A percentile compares a stretch with the other conserved stretches of the same genome.
Conservation (phyloP, 345 rosid genomes). For the Stellera chamaejasme region DNA sequence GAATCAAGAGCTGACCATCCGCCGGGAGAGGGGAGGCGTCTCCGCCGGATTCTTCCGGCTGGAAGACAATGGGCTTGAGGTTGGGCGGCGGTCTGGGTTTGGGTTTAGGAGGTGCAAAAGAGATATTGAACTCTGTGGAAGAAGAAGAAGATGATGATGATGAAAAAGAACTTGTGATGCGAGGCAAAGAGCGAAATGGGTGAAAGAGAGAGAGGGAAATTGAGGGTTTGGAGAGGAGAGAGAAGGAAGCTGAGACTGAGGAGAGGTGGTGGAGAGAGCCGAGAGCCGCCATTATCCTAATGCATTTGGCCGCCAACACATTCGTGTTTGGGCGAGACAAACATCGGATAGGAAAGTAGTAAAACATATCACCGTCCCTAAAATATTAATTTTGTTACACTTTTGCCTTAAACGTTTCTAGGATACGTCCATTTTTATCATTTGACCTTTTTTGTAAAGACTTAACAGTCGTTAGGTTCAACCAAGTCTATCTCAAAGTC, state of each 20-base stretch:
- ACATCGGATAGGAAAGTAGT: no score
- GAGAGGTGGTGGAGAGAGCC: conserved; percentile 13
- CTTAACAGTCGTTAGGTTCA: no score
- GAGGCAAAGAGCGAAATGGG: conserved; percentile 37
- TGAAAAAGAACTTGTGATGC: conserved; percentile 22
- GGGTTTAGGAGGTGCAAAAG: conserved; percentile 73
- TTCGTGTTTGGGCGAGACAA: no score
- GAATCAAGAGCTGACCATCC: conserved; percentile 56
- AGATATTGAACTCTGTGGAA: conserved; percentile 65
- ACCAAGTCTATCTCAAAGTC: no score
- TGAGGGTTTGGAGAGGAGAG: conserved; percentile 27
- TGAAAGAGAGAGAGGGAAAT: conserved; percentile 22
- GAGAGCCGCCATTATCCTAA: conserved; percentile 9
- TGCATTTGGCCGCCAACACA: no score
- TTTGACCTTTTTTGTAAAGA: no score
- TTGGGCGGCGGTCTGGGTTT: conserved; percentile 25
- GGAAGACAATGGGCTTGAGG: conserved; percentile 1
- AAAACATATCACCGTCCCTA: no score
- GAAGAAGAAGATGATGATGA: conserved; percentile 23
- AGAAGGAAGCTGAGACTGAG: conserved; percentile 15
- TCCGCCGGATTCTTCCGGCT: conserved; percentile 5
- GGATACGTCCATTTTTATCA: no score
- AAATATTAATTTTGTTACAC: no score
- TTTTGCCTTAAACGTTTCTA: no score
- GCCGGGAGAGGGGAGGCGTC: background rate